A percentile compares a stretch with the other conserved stretches of the same genome.
These are phyloP conservation scores for Fomitopsis pinicola DNA, from an alignment of 1,284 basidiomycete species.

Conservation along the genomic window DNA sequence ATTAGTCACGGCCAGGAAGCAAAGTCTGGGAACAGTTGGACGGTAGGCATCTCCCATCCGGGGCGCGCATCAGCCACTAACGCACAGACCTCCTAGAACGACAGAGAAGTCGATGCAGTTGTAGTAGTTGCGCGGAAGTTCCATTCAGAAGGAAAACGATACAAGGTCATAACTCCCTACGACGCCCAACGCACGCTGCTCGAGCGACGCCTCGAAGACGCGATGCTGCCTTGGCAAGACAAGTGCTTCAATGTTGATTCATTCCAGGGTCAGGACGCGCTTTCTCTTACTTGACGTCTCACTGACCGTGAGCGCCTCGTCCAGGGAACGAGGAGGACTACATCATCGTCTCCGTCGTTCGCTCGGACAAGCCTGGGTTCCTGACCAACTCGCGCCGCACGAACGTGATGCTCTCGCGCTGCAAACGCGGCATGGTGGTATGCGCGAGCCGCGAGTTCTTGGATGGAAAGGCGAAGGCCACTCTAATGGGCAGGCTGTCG, in stretches of 20 bases:
- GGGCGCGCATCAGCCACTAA: neutral
- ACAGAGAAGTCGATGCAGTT: constrained; percentile 22
- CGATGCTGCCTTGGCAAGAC: constrained; percentile 48
- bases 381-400: constrained; percentile 49
- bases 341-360: constrained; percentile 58
- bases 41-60: constrained; percentile 25
- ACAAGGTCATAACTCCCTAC: constrained; percentile 68
- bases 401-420: constrained; percentile 54
- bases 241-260: constrained; percentile 64
- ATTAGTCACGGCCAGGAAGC: constrained; percentile 36
- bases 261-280: constrained; percentile 48
- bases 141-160: constrained; percentile 38
- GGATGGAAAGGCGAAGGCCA: constrained; percentile 6
- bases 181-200: constrained; percentile 55
- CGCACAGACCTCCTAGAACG: constrained; percentile 3
- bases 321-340: constrained; percentile 37
- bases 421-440: constrained; percentile 19
- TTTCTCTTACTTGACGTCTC: neutral
- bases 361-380: constrained; percentile 57
- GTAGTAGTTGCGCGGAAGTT: constrained; percentile 27
- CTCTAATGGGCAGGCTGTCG: constrained; percentile 13
- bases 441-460: constrained; percentile 19
- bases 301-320: constrained; percentile 1
- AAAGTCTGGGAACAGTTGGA: constrained; percentile 36
- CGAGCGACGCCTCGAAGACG: constrained; percentile 42